Percentiles rank a stretch among this genome's conserved stretches.
Conservation (phyloP, 495 filamentous ascomycete genomes). For the Lentithecium fluviatile region DNA sequence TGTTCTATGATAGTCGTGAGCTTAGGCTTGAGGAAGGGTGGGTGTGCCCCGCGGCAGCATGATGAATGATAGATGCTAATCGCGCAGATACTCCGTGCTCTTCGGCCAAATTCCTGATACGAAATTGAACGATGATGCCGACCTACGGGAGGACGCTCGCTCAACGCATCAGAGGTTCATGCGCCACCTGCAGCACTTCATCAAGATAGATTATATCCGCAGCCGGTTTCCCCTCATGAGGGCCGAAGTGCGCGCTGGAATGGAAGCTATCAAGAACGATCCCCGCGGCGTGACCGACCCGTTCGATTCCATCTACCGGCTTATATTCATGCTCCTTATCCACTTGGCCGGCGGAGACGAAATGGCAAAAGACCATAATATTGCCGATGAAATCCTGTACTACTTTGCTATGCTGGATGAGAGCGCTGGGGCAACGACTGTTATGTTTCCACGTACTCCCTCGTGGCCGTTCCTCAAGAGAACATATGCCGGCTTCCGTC, state of each 20-base stretch:
- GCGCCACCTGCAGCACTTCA: conserved; percentile 8
- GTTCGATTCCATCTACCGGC: conserved; percentile 44
- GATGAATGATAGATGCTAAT: neutral
- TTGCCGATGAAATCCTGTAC: conserved; percentile 41
- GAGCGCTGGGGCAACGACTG: conserved; percentile 34
- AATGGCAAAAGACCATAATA: conserved; percentile 43
- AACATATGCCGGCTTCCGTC: conserved; percentile 39
- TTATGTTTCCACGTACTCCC: conserved; percentile 51
- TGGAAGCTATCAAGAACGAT: conserved; percentile 37
- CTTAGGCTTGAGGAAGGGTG: conserved; percentile 48
- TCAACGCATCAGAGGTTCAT: conserved; percentile 2
- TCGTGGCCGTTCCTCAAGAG: conserved; percentile 38
- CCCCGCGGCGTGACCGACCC: conserved; percentile 44
- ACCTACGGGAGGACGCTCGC: neutral
- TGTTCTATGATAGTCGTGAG: conserved; percentile 48
- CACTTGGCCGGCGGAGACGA: conserved; percentile 43
- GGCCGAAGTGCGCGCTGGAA: conserved; percentile 37
- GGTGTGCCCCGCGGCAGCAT: conserved; percentile 1
- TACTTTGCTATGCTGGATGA: conserved; percentile 44
- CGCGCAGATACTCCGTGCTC: conserved; percentile 27
- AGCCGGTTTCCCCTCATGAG: conserved; percentile 39
- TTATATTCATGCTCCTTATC: conserved; percentile 48
- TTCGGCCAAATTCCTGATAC: conserved; percentile 22
- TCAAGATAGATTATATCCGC: conserved; percentile 34
- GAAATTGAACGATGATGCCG: conserved; percentile 3